Conservation (phyloP, 2,329 filamentous ascomycete species). For the Aureobasidium pullulans region DNA sequence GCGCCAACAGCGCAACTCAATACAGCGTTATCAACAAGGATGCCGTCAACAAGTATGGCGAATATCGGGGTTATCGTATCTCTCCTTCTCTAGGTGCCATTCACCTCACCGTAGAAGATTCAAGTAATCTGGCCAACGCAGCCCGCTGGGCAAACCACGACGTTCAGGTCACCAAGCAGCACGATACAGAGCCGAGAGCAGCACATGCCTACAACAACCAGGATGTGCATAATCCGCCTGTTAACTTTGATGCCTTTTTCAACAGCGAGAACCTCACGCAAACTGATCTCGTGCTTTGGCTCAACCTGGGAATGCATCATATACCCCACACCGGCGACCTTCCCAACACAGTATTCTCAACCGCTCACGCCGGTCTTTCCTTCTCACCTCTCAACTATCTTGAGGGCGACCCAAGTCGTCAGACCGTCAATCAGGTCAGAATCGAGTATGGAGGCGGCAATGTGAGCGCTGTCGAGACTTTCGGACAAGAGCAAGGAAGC, state of each 20-base stretch:
- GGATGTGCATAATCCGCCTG: constrained; percentile 33
- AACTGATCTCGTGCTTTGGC: constrained; percentile 45
- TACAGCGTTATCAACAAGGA: constrained; percentile 48
- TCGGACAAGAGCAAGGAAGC: constrained; percentile 26
- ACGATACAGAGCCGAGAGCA: constrained; percentile 38
- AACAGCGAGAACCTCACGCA: constrained; percentile 36
- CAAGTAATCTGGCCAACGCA: constrained; percentile 22
- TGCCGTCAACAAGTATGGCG: constrained; percentile 42
- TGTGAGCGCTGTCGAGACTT: constrained; percentile 24
- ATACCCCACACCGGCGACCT: constrained; percentile 48
- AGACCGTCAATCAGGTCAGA: constrained; percentile 35
- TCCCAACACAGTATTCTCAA: constrained; percentile 47
- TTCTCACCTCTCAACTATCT: constrained; percentile 43
- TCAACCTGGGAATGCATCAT: constrained; percentile 53
- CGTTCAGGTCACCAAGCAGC: constrained; percentile 36
- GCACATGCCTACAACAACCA: constrained; percentile 31
- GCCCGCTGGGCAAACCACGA: constrained; percentile 32
- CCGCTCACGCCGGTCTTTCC: constrained; percentile 38
- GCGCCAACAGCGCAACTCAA: constrained; percentile 39
- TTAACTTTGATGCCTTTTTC: constrained; percentile 39
- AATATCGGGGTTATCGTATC: constrained; percentile 46
- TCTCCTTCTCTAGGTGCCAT: constrained; percentile 26
- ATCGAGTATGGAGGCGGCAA: constrained; percentile 31
- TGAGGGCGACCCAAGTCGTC: constrained; percentile 32
- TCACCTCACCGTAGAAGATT: constrained; percentile 24